phyloP scores from a whole-genome alignment of 306 rosid species.

The Hippophae gyantsensis region DNA sequence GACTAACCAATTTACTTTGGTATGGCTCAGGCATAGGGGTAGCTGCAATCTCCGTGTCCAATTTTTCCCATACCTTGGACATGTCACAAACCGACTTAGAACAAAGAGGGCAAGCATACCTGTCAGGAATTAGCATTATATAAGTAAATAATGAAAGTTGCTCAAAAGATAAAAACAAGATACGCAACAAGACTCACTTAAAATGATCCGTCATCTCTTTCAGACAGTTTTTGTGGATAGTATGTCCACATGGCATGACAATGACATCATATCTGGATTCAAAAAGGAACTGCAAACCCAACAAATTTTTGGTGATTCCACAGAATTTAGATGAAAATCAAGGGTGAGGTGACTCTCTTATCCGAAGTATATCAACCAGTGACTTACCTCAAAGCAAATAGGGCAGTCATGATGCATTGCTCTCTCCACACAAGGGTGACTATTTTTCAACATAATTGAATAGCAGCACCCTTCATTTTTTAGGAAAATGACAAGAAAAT shows the following conservation, averaged over 20 bases:
- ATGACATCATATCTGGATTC: conserved; percentile 53
- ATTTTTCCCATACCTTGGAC: conserved; percentile 85
- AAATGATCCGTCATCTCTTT: conserved; percentile 74
- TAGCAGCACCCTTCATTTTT: conserved; percentile 63
- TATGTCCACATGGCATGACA: conserved; percentile 80
- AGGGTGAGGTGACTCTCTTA: too few relatives aligned
- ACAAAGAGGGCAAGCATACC: conserved; percentile 84
- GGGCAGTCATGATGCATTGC: conserved; percentile 97
- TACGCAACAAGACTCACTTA: conserved; percentile 41
- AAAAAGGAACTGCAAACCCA: conserved; percentile 56
- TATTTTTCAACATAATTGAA: conserved; percentile 44
- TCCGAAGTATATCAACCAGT: background rate
- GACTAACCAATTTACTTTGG: conserved; percentile 48
- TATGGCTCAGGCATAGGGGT: conserved; percentile 57
- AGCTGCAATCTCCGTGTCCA: conserved; percentile 77
- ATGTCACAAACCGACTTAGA: conserved; percentile 81
- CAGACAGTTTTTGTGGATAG: conserved; percentile 63
- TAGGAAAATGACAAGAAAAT: background rate
- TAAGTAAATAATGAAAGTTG: background rate
- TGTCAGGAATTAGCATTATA: conserved; percentile 10
- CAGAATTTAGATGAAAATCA: too few relatives aligned
- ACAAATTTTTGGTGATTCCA: conserved; percentile 6
- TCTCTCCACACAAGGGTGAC: conserved; percentile 87
- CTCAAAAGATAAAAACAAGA: background rate
- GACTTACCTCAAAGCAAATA: conserved; percentile 76